Evolutionary conservation across 1,284 basidiomycete species (phyloP).

Genomic region (Golubevia pallescens): DNA sequence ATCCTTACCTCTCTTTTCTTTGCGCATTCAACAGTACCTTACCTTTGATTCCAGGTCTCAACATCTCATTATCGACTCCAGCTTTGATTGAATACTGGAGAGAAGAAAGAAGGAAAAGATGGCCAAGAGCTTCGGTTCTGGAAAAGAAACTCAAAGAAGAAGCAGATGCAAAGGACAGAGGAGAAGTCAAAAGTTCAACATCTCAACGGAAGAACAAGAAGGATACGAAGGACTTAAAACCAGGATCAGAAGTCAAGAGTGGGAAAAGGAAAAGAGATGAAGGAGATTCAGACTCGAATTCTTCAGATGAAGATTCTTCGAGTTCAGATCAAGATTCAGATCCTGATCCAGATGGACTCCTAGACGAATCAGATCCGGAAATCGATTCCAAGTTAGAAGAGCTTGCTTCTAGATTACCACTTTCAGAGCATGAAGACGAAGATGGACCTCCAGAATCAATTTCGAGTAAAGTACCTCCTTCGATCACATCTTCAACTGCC

Average conservation of each 20-base stretch:
- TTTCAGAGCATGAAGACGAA: neutral
- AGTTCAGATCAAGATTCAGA: neutral
- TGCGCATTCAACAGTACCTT: slow-evolving; percentile 18
- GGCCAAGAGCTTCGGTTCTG: slow-evolving; percentile 41
- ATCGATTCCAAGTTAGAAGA: neutral
- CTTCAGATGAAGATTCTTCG: neutral
- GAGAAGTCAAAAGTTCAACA: slow-evolving; percentile 1
- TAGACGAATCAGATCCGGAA: neutral
- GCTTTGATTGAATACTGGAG: slow-evolving; percentile 60
- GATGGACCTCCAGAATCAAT: neutral
- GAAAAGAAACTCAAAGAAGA: slow-evolving; percentile 34
- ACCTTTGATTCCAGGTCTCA: slow-evolving; percentile 52
- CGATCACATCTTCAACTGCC: neutral
- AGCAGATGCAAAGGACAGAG: neutral
- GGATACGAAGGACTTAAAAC: neutral
- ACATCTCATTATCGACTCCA: slow-evolving; percentile 53
- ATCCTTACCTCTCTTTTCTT: neutral
- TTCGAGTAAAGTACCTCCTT: neutral
- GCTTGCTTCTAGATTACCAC: neutral
- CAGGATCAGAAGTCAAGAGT: neutral
- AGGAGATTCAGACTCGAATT: neutral
- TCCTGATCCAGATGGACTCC: neutral
- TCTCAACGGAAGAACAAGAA: neutral
- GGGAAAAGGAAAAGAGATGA: neutral
- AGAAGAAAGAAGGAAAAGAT: slow-evolving; percentile 55